phyloP scores from a whole-genome alignment of 164 flowering plant genomes.

The Akebia trifoliata region DNA sequence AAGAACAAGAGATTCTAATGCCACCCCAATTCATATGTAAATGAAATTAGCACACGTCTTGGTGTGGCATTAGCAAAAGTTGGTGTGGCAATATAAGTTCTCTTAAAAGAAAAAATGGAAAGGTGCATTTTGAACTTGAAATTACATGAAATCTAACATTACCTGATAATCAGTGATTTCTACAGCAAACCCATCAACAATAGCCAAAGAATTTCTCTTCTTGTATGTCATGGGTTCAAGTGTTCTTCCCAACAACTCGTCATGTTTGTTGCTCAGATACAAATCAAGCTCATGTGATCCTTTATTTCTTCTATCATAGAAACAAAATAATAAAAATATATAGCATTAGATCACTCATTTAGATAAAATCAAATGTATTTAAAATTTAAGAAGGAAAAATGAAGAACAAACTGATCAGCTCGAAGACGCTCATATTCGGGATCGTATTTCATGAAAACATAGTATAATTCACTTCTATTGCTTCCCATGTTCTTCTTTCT shows the following conservation, averaged over 20 bases:
- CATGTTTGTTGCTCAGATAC: slow-evolving; percentile 78
- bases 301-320: slow-evolving; percentile 35
- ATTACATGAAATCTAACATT: no score
- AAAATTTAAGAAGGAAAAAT: neutral
- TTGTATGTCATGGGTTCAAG: slow-evolving; percentile 56
- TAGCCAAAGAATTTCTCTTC: slow-evolving; percentile 60
- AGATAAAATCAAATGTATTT: neutral
- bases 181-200: slow-evolving; percentile 79
- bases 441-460: slow-evolving; percentile 84
- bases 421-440: slow-evolving; percentile 74
- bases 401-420: slow-evolving; percentile 39
- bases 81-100: no score
- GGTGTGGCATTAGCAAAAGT: no score
- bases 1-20: no score
- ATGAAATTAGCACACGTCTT: no score
- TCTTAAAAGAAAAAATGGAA: no score
- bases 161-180: slow-evolving; percentile 78
- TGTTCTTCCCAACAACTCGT: slow-evolving; percentile 45
- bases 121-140: no score
- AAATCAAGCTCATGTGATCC: slow-evolving; percentile 57
- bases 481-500: neutral
- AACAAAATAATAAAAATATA: neutral
- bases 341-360: neutral
- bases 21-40: no score
- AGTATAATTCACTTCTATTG: slow-evolving; percentile 34